Base-by-base conservation (phyloP, 2,329 filamentous ascomycete species). In the Sarocladiaceae sp. region DNA sequence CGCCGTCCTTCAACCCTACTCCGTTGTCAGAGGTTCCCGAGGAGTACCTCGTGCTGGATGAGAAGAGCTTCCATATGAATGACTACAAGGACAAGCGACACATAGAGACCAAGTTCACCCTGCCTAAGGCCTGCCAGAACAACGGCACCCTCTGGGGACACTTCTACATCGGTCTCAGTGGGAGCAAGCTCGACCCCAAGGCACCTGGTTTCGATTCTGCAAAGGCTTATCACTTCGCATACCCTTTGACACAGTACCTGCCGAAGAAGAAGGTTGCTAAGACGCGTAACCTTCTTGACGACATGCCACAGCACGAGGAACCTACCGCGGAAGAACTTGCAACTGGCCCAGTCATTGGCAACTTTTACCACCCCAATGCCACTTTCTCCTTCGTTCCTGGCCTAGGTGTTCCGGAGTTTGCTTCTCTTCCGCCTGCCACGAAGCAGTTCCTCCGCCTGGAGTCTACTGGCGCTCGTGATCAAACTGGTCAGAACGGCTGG, bases 101-200 rank as follows among this genome's bases (percentile, higher is more conserved):
- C 52, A 79, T 92, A 53, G 85, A 93, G 59, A 88, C 88, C 6
- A 85, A 77, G 33, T 90, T 99, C 64, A 71, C 77, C 3, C 84
- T 97, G 3, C 93, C 94, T 2, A 76, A 77, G 56, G 77, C 82
- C 37, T 91, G 96, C 0, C 92, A 97, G 75, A 80, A 91, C 59
- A 97, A 97, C 66, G 91, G 90, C 29, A 97, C 93, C 1, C 79
- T 99, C 10, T 97, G 90, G 84, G 93, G 89, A 2, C 94, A 99
- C 68, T 95, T 97, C 70, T 96, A 91, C 62, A 75, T 97, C 55
- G 90, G 84, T 11, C 81, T 96, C 58, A 73, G 84, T 10, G 93
- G 92, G 51, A 81, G 82, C 54, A 77, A 81, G 52, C 73, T 96
- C 28, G 93, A 97, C 62, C 93, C 93, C 2, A 78, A 78, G 10